These are phyloP conservation scores for Naegleria lovaniensis DNA, from an alignment of 208 protist genomes.

Conservation along the genomic window DNA sequence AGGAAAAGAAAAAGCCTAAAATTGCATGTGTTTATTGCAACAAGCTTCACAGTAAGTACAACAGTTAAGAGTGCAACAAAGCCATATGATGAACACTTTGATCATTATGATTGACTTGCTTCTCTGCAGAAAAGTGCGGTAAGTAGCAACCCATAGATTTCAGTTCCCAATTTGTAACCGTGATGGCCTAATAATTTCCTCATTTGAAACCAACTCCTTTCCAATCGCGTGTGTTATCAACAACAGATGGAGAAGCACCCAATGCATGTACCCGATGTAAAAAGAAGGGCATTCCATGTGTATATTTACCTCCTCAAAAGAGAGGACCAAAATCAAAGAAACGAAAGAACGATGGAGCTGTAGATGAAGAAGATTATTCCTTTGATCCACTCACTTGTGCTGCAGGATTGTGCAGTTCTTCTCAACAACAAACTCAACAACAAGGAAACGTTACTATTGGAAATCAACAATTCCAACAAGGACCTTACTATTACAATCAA, in stretches of 20 bases:
- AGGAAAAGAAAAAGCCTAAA: background rate
- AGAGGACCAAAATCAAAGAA: conserved; percentile 9
- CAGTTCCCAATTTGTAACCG: no score
- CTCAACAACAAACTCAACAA: background rate
- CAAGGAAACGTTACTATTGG: background rate
- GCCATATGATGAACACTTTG: no score
- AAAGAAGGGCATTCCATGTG: background rate
- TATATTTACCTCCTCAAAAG: background rate
- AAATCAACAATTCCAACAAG: background rate
- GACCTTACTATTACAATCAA: background rate
- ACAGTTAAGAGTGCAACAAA: no score
- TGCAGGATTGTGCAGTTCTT: background rate
- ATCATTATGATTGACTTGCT: no score
- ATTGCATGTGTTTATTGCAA: background rate
- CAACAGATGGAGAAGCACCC: background rate
- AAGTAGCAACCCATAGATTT: no score
- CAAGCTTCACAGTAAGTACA: background rate
- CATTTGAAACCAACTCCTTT: background rate
- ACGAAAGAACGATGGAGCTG: background rate
- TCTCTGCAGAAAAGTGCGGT: no score
- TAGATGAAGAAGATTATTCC: background rate
- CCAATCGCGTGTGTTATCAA: background rate
- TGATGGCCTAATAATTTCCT: background rate
- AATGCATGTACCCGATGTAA: background rate
- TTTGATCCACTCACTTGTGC: background rate